Conservation (phyloP, 108 stramenopile species). For the Fistulifera pelliculosa region DNA sequence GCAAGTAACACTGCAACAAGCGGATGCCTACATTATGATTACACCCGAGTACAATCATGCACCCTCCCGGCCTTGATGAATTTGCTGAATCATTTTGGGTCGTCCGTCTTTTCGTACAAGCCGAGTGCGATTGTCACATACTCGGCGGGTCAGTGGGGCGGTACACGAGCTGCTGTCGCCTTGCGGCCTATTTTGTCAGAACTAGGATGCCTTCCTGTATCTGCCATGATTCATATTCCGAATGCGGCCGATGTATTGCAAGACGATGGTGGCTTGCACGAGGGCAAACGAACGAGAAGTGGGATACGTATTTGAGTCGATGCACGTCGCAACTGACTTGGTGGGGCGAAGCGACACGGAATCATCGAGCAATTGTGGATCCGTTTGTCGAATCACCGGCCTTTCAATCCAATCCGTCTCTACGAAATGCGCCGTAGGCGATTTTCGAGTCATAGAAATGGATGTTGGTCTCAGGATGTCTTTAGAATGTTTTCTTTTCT, state of each 20-base stretch:
- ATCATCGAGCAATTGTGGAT: slow-evolving; percentile 38
- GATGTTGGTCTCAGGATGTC: too few relatives aligned
- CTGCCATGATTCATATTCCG: slow-evolving; percentile 64
- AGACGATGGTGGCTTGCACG: slow-evolving; percentile 31
- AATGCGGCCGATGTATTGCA: slow-evolving; percentile 48
- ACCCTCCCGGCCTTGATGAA: slow-evolving; percentile 61
- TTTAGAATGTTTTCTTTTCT: too few relatives aligned
- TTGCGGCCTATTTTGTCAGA: slow-evolving; percentile 58
- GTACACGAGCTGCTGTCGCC: slow-evolving; percentile 52
- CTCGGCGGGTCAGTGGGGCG: slow-evolving; percentile 78
- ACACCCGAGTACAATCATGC: slow-evolving; percentile 87
- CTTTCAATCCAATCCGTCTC: slow-evolving; percentile 30
- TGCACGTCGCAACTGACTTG: slow-evolving; percentile 72
- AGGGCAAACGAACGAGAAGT: too few relatives aligned
- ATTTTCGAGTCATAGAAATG: too few relatives aligned
- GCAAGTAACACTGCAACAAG: slow-evolving; percentile 7
- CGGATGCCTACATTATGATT: slow-evolving; percentile 62
- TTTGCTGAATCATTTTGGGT: slow-evolving; percentile 73
- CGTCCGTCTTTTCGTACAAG: slow-evolving; percentile 54
- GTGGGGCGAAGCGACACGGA: slow-evolving; percentile 57
- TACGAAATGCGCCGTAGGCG: slow-evolving; percentile 55
- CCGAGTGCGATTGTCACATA: slow-evolving; percentile 68
- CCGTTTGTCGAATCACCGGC: slow-evolving; percentile 45
- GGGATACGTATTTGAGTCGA: slow-evolving; percentile 41
- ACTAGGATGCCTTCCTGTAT: slow-evolving; percentile 71